These are phyloP conservation scores for Termitomyces sp. DNA, from an alignment of 768 basidiomycete genomes.

Conservation along the genomic window DNA sequence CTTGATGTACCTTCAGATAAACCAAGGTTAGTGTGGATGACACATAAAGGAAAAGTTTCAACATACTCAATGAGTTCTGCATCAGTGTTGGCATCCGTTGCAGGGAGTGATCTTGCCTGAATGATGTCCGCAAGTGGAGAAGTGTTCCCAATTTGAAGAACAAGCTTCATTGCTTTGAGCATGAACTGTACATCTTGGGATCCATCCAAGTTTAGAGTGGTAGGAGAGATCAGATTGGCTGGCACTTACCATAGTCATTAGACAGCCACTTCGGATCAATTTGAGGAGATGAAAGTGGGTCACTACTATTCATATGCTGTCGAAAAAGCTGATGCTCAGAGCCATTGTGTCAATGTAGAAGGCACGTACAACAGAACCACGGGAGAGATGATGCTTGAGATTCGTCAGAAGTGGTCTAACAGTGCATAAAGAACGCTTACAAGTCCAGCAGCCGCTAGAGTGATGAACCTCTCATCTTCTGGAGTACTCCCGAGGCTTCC, in stretches of 20 bases:
- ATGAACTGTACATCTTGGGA: not conserved
- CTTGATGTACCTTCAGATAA: not conserved
- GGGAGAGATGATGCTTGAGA: not conserved
- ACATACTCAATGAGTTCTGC: not conserved
- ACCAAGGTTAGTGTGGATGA: not conserved
- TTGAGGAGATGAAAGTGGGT: not conserved
- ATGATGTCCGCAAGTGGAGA: not conserved
- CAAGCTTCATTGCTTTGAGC: not conserved
- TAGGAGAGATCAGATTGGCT: not conserved
- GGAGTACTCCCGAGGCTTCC: not conserved
- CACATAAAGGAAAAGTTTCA: not conserved
- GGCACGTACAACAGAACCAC: not conserved
- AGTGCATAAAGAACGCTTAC: too few species aligned
- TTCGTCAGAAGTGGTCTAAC: too few species aligned
- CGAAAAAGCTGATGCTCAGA: not conserved
- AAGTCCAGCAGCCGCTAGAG: not conserved
- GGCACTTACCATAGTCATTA: not conserved
- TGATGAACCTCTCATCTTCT: not conserved
- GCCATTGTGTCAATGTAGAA: too few species aligned
- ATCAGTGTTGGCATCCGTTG: not conserved
- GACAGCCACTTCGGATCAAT: not conserved
- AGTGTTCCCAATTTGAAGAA: not conserved
- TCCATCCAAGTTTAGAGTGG: not conserved
- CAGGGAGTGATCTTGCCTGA: not conserved
- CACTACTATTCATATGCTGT: not conserved